Evolutionary conservation across 2,329 filamentous ascomycete species (phyloP), one percentile per base, ranked within the genome.

Genomic region (Polytolypa hystricis): DNA sequence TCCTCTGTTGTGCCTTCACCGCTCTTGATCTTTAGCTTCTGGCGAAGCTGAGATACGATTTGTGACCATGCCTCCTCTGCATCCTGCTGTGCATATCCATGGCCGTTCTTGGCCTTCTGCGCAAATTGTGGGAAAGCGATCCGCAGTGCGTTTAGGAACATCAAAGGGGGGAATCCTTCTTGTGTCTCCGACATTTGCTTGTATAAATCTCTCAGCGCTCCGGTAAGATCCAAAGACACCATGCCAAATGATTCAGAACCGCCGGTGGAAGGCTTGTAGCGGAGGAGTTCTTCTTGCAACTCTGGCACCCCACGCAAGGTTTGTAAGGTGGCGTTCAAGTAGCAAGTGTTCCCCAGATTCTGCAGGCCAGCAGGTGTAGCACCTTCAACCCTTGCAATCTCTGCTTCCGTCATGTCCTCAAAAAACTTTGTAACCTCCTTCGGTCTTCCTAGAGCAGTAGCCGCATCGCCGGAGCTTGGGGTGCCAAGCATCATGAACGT

Each of bases 51-150:
- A 30, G 81, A 77, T 4, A 98, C 66, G 43, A 98, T 93, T 56
- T 96, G 89, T 14, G 89, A 91, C 86, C 89, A 98, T 31, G 89
- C 91, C 61, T 98, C 91, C 60, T 98, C 91, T 1, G 91, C 91
- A 65, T 98, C 91, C 62, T 98, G 91, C 62, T 98, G 91, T n/a
- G 91, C 87, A 54, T 81, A 96, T 5, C 84, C 86, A 40, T 80
- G 71, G 15, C 84, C 83, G 20, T 80, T 79, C 57, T 84, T 87
- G 38, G 85, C 77, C 52, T 77, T 81, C 63, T 98, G 86, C 8
- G 85, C 86, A 55, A 98, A 98, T 55, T 96, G 91, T 7, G 91
- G 91, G 54, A 84, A 95, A 1, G 78, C 72, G 18, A 69, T 70
- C 42, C 89, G 80, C 11, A 98, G 71, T 3, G 85, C 75, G 49